Conservation (phyloP, 441 rosid genomes). For the Manihot esculenta region DNA sequence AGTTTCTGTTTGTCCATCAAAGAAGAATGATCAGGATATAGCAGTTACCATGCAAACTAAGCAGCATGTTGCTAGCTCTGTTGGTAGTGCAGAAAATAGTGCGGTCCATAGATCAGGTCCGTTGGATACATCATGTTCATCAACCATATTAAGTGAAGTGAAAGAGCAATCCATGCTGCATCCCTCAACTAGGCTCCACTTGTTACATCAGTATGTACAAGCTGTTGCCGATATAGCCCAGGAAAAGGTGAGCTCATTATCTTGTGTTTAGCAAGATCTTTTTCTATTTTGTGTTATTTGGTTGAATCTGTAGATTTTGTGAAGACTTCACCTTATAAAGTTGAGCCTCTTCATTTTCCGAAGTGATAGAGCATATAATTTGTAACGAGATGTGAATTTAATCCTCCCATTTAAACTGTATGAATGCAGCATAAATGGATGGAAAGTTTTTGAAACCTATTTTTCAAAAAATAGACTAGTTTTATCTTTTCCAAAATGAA, state of each 20-base stretch:
- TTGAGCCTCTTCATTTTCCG: conserved; percentile 5
- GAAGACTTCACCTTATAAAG: not conserved
- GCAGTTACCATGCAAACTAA: conserved; percentile 35
- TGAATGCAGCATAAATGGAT: not conserved
- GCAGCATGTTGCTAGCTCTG: conserved; percentile 28
- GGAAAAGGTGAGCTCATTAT: conserved; percentile 49
- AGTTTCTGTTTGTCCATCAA: conserved; percentile 33
- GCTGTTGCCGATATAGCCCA: conserved; percentile 55
- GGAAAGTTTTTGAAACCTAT: not conserved
- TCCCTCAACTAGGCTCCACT: conserved; percentile 59
- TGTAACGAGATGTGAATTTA: not conserved
- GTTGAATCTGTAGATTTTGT: conserved; percentile 8
- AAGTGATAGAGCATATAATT: not conserved
- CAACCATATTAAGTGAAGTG: conserved; percentile 44
- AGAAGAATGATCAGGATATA: conserved; percentile 36
- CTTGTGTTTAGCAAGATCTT: not conserved
- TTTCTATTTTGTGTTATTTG: not conserved
- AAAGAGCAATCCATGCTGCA: conserved; percentile 46
- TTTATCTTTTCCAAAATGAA: not conserved
- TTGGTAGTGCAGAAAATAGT: conserved; percentile 26
- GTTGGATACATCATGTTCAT: conserved; percentile 32
- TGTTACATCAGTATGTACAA: conserved; percentile 52
- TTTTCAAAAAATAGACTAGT: not conserved
- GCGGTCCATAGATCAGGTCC: conserved; percentile 34
- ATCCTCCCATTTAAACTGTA: not conserved